These are phyloP conservation scores for Pythium phragmitis DNA, from an alignment of 352 stramenopile species.

Conservation along the genomic window DNA sequence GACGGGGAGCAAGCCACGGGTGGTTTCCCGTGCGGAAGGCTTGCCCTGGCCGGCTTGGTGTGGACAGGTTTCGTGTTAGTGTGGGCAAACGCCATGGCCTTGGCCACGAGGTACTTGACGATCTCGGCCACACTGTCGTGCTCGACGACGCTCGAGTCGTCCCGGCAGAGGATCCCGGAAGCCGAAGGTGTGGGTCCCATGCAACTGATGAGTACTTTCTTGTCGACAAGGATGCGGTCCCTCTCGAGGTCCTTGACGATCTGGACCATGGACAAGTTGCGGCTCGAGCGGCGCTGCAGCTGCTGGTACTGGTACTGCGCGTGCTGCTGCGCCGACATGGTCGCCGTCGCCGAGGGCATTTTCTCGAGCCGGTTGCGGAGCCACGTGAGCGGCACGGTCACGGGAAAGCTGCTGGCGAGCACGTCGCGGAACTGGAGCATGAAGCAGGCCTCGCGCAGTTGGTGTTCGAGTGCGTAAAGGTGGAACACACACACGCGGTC, in stretches of 20 bases:
- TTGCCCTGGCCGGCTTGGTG: background rate
- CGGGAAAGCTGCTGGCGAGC: constrained; percentile 42
- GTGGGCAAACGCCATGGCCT: constrained; percentile 43
- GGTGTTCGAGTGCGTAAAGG: constrained; percentile 23
- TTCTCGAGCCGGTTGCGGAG: constrained; percentile 59
- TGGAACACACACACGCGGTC: constrained; percentile 26
- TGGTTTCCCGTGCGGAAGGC: background rate
- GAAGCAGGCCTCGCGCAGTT: constrained; percentile 36
- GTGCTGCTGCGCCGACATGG: constrained; percentile 27
- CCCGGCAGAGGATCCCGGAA: background rate
- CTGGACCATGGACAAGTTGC: constrained; percentile 73
- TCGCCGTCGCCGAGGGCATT: background rate
- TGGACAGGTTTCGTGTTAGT: background rate
- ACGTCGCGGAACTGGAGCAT: constrained; percentile 35
- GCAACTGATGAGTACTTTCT: constrained; percentile 39
- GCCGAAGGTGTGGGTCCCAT: background rate
- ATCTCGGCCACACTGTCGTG: constrained; percentile 53
- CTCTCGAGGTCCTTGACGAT: constrained; percentile 78
- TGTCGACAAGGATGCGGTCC: constrained; percentile 62
- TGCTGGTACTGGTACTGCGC: constrained; percentile 33
- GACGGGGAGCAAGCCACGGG: background rate
- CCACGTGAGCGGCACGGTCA: constrained; percentile 60
- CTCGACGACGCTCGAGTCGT: constrained; percentile 15
- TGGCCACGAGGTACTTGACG: constrained; percentile 57
- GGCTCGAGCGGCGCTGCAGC: constrained; percentile 47